Evolutionary conservation across 2,329 filamentous ascomycete species (phyloP), one percentile per base, ranked within the genome.

Genomic region (Daldinia sp.): DNA sequence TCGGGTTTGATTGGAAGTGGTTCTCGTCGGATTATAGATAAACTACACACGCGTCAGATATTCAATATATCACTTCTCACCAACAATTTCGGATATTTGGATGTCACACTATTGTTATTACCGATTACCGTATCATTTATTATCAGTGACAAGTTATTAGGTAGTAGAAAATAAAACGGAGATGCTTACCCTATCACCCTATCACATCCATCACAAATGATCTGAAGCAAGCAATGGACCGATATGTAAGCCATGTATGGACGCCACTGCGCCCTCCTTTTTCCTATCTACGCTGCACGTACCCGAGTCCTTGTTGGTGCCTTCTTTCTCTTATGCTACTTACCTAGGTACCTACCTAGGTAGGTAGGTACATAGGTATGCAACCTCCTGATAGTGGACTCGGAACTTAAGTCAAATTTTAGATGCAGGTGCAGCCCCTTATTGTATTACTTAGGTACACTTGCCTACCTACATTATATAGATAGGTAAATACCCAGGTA

Each of bases 11-110:
- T 60, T 68, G 62, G 63, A 66, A 70, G 67, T 67, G 64, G 58
- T 67, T 45, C 34, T 63, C 57, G 68, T 69, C 61, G 58, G 67
- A 58, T 72, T 72, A 73, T 74, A 74, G 71, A 75, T 72, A 50
- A n/a, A 67, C 30, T 65, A 52, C 59, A 65, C 56, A 68, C 50
- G 68, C 66, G 61, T 67, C 67, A 45, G 58, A 49, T 61, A 55
- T 62, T 66, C 59, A 69, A 69, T 67, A 65, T 64, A 70, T 70
- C 70, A 68, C 67, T 69, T 67, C 67, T 69, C 68, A 61, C 65
- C 54, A 34, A 49, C 50, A 10, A 17, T 3, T 48, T 45, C 39
- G 39, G 39, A 25, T 17, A 48, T 48, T 48, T 29, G 15, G 45
- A 29, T 48, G 45, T 48, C 6, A 19, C 45, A 48, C 6, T 0